Evolutionary conservation across 148 eudicot species (phyloP), one percentile per base, ranked within the genome.

Genomic region (Vaccinium corymbosum): DNA sequence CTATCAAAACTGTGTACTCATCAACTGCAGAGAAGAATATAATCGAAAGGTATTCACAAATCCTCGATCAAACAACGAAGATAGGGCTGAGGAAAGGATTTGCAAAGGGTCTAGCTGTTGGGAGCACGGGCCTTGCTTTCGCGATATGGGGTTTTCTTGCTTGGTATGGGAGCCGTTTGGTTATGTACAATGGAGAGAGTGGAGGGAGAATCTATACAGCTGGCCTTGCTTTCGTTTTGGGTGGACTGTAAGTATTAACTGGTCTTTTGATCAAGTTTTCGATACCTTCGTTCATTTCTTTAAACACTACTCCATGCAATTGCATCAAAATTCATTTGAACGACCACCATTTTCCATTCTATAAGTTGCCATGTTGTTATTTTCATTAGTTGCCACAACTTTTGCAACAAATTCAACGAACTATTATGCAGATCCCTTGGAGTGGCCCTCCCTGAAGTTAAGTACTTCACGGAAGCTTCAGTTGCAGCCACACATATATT

Each of bases 81-180:
- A 88, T 94, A 17, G 99, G 99, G 51, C 83, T 96, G 12, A 92
- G 84, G 84, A 95, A 90, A 87, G 99, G 99, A 48, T 78, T 96
- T 1, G 99, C 98, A 0, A 96, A 96, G 86, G 99, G 99, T 14
- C 80, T 96, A 35, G 98, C 99, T n/a, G 85, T 96, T 9, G 99
- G 99, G 53, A 96, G 99, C 81, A 93, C 93, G 0, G 99, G 99
- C 16, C 84, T 96, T 29, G 79, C 94, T 14, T 96, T 94, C 51
- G 95, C 97, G 3, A 96, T 96, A 55, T 96, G 99, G 99, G 99
- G 94, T 29, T 90, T 96, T 66, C 91, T 96, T 64, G 98, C 99
- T 70, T 96, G 99, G 99, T 96, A 96, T 86, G 99, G 98, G 9
- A 94, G 99, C 79, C 92, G 50, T 19, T 88, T 96, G 89, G 91